A percentile compares a stretch with the other conserved stretches of the same genome.
Evolutionary conservation across 1,284 basidiomycete genomes (phyloP).

Genomic region (Ustilago trichophora): DNA sequence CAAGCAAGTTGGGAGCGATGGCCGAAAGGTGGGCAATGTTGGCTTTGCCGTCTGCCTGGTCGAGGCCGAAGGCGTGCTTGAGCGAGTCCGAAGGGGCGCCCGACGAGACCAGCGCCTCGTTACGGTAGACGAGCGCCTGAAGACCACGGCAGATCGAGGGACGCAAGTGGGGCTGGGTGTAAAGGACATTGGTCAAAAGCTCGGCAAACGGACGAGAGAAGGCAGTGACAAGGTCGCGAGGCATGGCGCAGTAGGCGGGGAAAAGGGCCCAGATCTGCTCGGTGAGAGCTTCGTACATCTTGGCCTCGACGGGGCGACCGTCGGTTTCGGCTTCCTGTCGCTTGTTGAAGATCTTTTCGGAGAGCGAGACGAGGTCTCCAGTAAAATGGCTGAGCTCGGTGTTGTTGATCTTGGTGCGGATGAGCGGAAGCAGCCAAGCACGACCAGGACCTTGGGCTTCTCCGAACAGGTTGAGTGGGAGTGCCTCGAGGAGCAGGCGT

Average conservation of each 20-base stretch:
- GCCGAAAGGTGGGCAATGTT: conserved; percentile 80
- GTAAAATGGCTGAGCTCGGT: conserved; percentile 86
- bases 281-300: conserved; percentile 91
- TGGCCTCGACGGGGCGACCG: conserved; percentile 78
- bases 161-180: conserved; percentile 84
- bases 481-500: conserved; percentile 76
- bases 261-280: conserved; percentile 86
- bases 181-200: conserved; percentile 90
- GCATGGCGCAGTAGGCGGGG: conserved; percentile 77
- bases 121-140: conserved; percentile 81
- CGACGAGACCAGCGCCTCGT: conserved; percentile 70
- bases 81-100: conserved; percentile 69
- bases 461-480: conserved; percentile 81
- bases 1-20: conserved; percentile 89
- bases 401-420: conserved; percentile 80
- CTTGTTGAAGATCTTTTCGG: conserved; percentile 83
- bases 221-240: conserved; percentile 75
- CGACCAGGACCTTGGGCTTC: conserved; percentile 72
- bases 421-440: conserved; percentile 90
- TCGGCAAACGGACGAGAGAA: conserved; percentile 55
- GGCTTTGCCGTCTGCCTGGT: conserved; percentile 73
- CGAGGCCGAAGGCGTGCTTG: conserved; percentile 70
- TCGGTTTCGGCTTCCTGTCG: conserved; percentile 75
- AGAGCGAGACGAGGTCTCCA: conserved; percentile 88
- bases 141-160: conserved; percentile 83